These are phyloP conservation scores for Hawksworthiomyces lignivorus DNA, from an alignment of 2,329 filamentous ascomycete genomes.

Conservation along the genomic window DNA sequence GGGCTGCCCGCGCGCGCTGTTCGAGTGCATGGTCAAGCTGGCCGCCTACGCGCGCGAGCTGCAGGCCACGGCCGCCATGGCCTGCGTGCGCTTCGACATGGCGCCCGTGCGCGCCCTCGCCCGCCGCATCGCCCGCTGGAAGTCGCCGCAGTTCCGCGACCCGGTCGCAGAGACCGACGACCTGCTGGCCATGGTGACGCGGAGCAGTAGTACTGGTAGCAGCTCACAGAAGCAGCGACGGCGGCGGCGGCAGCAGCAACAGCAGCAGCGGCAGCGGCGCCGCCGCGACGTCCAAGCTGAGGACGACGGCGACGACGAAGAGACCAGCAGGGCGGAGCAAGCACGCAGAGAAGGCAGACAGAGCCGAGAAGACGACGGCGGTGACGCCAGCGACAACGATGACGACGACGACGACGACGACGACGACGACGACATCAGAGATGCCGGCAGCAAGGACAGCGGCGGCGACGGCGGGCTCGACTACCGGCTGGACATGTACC, in stretches of 20 bases:
- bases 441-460: no score
- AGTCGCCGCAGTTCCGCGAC: conserved; percentile 4
- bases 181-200: no score
- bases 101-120: conserved; percentile 17
- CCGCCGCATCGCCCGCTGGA: conserved; percentile 17
- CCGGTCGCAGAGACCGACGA: background rate
- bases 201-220: no score
- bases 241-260: no score
- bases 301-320: background rate
- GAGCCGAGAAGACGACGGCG: no score
- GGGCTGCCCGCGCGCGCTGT: conserved; percentile 24
- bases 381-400: background rate
- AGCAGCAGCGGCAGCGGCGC: no score
- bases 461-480: conserved; percentile 1
- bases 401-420: background rate
- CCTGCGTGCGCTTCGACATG: conserved; percentile 23
- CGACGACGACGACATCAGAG: background rate
- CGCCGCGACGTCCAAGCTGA: background rate
- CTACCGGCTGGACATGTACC: conserved; percentile 20
- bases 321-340: no score
- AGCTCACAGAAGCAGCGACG: no score
- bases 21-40: conserved; percentile 21
- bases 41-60: conserved; percentile 22
- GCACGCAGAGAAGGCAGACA: no score
- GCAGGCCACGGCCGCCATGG: conserved; percentile 22